phyloP scores from a whole-genome alignment of 192 early-diverging fungal genomes.

The Coemansia sp. region DNA sequence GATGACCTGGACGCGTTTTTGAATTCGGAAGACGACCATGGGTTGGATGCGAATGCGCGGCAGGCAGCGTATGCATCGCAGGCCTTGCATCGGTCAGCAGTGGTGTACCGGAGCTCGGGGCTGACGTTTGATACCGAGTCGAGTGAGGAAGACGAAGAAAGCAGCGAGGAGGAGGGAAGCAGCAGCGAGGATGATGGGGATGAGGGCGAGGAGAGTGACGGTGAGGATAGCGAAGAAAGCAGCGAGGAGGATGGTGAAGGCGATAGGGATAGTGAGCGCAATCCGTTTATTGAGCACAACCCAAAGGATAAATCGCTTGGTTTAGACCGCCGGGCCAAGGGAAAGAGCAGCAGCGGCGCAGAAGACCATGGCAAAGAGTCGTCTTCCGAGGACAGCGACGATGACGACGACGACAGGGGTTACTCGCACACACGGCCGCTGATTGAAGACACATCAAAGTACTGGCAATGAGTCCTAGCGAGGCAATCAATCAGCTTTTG shows the following conservation, averaged over 20 bases:
- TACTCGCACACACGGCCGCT: constrained; percentile 11
- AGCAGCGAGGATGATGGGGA: background rate
- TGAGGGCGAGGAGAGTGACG: too few species aligned
- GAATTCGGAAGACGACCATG: constrained; percentile 23
- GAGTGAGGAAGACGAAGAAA: constrained; percentile 1
- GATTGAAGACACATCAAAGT: constrained; percentile 40
- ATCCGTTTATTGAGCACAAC: constrained; percentile 9
- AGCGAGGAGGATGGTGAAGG: background rate
- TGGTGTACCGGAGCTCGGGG: constrained; percentile 23
- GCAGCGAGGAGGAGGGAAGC: background rate
- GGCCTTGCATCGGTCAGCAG: constrained; percentile 4
- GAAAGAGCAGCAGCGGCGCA: background rate
- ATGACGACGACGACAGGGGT: background rate
- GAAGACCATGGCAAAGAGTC: background rate
- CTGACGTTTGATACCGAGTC: constrained; percentile 9
- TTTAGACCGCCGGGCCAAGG: too few species aligned
- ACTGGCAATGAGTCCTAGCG: constrained; percentile 36
- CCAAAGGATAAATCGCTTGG: too few species aligned
- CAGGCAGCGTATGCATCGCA: background rate
- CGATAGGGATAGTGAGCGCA: constrained; percentile 1
- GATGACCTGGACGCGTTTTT: constrained; percentile 50
- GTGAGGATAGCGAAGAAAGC: constrained; percentile 1
- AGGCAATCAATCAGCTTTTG: too few species aligned
- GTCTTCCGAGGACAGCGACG: background rate
- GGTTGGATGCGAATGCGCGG: background rate